A percentile compares a stretch with the other conserved stretches of the same genome.
Evolutionary conservation across 1,284 basidiomycete species (phyloP).

Genomic region (Spongiforma sp.): DNA sequence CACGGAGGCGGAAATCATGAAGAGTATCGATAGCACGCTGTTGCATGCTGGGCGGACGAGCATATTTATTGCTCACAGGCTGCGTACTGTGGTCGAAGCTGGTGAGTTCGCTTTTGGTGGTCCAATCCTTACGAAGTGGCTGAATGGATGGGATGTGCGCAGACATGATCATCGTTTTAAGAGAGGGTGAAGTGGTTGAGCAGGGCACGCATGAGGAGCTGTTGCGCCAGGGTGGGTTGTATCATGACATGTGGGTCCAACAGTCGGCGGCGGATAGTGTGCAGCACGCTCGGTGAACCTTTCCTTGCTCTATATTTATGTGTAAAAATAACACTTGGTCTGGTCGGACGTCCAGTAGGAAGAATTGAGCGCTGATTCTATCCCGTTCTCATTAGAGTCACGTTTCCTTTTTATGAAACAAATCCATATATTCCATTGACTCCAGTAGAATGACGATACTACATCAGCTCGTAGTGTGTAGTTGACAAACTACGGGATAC

Average conservation of each 20-base stretch:
- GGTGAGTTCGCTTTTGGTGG: constrained; percentile 48
- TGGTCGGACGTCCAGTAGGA: no score
- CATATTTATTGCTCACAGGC: constrained; percentile 93
- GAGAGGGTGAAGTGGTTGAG: constrained; percentile 85
- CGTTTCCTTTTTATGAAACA: not conserved
- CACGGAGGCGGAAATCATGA: constrained; percentile 95
- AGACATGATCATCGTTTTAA: constrained; percentile 92
- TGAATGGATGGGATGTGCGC: constrained; percentile 8
- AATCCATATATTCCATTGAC: no score
- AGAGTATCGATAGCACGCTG: constrained; percentile 86
- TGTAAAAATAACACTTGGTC: no score
- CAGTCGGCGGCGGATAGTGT: constrained; percentile 55
- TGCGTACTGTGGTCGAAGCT: constrained; percentile 90
- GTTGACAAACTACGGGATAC: not conserved
- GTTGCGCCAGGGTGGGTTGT: constrained; percentile 74
- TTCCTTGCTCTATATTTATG: not conserved
- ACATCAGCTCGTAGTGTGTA: no score
- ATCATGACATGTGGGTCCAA: constrained; percentile 87
- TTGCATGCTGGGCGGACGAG: constrained; percentile 84
- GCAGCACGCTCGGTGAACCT: constrained; percentile 6
- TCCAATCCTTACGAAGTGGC: constrained; percentile 1
- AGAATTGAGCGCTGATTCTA: no score
- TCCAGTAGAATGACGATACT: no score
- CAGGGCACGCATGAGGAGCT: constrained; percentile 93
- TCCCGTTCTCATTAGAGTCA: no score